These are phyloP conservation scores for Acacia pycnantha DNA, from an alignment of 331 rosid genomes.

Conservation along the genomic window DNA sequence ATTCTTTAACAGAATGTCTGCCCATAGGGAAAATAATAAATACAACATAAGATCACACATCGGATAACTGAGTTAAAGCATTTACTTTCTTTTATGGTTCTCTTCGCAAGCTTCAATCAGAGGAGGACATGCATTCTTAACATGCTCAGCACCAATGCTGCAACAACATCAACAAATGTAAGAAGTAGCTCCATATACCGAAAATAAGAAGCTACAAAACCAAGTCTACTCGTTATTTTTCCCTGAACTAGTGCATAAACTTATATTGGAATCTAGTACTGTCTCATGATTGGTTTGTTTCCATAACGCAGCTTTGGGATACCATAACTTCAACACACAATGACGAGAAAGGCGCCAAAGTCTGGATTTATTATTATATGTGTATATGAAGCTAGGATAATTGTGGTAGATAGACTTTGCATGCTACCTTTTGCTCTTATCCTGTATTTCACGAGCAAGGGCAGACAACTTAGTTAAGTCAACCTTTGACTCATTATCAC, in stretches of 20 bases:
- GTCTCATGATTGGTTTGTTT: not conserved
- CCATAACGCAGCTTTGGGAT: too few species aligned
- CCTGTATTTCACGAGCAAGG: constrained; percentile 43
- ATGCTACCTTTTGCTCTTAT: constrained; percentile 53
- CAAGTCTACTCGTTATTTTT: not conserved
- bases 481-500: constrained; percentile 31
- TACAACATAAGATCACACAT: not conserved
- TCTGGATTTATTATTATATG: too few species aligned
- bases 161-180: constrained; percentile 23
- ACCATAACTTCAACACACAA: too few species aligned
- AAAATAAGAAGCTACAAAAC: not conserved
- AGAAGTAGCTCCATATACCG: constrained; percentile 20
- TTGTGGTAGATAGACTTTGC: not conserved
- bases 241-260: not conserved
- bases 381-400: not conserved
- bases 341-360: too few species aligned
- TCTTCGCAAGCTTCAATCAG: constrained; percentile 51
- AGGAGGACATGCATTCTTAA: constrained; percentile 44
- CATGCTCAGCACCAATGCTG: constrained; percentile 64
- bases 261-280: not conserved
- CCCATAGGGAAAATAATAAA: not conserved
- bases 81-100: constrained; percentile 38
- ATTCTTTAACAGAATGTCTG: not conserved
- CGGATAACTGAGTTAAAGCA: not conserved
- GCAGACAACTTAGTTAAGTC: constrained; percentile 39